Evolutionary conservation across 257 asterid species (phyloP).

Genomic region (Fraxinus pennsylvanica): DNA sequence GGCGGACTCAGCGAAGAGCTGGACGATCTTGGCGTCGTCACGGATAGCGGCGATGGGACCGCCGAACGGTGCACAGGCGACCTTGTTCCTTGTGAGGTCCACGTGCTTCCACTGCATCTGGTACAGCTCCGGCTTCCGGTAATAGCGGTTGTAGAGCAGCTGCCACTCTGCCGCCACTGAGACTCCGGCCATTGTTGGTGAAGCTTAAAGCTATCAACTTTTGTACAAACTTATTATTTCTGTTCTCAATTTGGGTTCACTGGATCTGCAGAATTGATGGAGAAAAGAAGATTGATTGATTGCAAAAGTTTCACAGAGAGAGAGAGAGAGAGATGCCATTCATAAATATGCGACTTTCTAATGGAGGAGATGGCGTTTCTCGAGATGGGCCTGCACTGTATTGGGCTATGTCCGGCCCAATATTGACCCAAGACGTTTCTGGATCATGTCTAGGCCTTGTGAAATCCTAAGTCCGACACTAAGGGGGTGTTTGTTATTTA

Average conservation of each 20-base stretch:
- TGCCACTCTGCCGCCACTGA: conserved; percentile 99
- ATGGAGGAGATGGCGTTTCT: background rate
- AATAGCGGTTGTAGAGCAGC: conserved; percentile 81
- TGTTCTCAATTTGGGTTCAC: background rate
- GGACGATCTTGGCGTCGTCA: conserved; percentile 92
- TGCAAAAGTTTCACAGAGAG: background rate
- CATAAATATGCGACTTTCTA: background rate
- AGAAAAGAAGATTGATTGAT: background rate
- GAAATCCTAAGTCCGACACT: too few relatives aligned
- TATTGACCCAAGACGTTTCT: background rate
- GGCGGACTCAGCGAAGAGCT: conserved; percentile 91
- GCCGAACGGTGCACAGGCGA: conserved; percentile 94
- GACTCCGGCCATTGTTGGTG: conserved; percentile 67
- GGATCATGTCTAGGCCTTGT: too few relatives aligned
- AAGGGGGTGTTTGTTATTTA: too few relatives aligned
- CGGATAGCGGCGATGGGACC: conserved; percentile 97
- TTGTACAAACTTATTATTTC: background rate
- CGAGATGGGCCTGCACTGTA: background rate
- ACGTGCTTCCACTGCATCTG: conserved; percentile 94
- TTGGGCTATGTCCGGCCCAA: background rate
- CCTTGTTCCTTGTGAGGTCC: conserved; percentile 83
- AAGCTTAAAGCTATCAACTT: background rate
- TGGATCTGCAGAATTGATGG: conserved; percentile 1
- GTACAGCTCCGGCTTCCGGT: conserved; percentile 91
- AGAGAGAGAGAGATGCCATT: background rate